phyloP scores from a whole-genome alignment of 192 early-diverging fungal species.

The Ambispora gerdemannii region DNA sequence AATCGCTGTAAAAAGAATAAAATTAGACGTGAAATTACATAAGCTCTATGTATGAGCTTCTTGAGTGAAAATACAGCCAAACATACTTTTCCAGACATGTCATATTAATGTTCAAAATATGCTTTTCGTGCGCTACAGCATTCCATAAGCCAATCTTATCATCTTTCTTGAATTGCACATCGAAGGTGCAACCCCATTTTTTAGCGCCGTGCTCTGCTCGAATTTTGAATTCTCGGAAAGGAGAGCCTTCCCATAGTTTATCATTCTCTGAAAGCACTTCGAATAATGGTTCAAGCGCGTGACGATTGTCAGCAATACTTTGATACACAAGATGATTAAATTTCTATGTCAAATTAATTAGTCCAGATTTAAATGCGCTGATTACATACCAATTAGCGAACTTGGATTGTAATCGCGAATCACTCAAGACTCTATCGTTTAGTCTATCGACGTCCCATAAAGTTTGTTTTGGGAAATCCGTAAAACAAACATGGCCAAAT shows the following conservation, averaged over 20 bases:
- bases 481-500: conserved; percentile 42
- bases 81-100: conserved; percentile 36
- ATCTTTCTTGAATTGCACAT: conserved; percentile 33
- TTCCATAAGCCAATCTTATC: conserved; percentile 40
- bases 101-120: conserved; percentile 32
- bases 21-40: not conserved
- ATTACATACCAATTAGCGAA: conserved; percentile 37
- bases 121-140: conserved; percentile 32
- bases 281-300: conserved; percentile 29
- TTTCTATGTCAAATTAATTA: not conserved
- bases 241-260: conserved; percentile 9
- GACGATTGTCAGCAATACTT: conserved; percentile 31
- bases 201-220: not conserved
- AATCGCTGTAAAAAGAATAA: conserved; percentile 22
- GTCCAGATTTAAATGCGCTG: not conserved
- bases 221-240: conserved; percentile 25
- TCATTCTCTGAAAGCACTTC: conserved; percentile 27
- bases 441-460: conserved; percentile 24
- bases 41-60: too few relatives aligned
- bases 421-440: conserved; percentile 32
- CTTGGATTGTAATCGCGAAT: conserved; percentile 31
- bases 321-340: not conserved
- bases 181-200: not conserved
- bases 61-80: too few relatives aligned
- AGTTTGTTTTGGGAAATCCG: conserved; percentile 34